Evolutionary conservation across 108 stramenopile species (phyloP).

Genomic region (Bacterosira constricta): DNA sequence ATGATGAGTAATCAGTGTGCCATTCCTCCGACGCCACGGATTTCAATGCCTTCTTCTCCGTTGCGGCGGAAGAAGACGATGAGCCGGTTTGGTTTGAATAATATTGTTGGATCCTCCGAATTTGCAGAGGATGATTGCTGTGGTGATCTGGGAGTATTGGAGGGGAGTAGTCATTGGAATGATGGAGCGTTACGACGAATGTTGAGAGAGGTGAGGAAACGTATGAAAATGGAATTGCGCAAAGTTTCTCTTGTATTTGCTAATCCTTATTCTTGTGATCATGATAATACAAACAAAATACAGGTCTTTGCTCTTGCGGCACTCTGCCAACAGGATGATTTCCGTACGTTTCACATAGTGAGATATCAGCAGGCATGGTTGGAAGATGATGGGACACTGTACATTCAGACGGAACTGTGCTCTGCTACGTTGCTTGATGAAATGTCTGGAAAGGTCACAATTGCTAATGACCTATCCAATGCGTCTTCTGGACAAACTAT

Average conservation of each 20-base stretch:
- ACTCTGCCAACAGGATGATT: slow-evolving; percentile 44
- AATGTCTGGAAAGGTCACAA: slow-evolving; percentile 15
- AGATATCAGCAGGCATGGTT: slow-evolving; percentile 56
- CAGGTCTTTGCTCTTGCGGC: slow-evolving; percentile 58
- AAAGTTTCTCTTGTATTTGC: not conserved
- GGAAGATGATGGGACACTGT: slow-evolving; percentile 52
- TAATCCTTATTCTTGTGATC: not conserved
- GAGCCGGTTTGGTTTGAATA: slow-evolving; percentile 54
- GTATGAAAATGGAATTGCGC: not conserved
- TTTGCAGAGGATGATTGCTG: slow-evolving; percentile 13
- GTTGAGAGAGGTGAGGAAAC: slow-evolving; percentile 72
- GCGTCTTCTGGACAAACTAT: not conserved
- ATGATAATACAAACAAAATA: slow-evolving; percentile 59
- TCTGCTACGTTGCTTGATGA: slow-evolving; percentile 43
- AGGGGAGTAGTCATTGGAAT: slow-evolving; percentile 42
- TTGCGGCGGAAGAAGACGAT: slow-evolving; percentile 26
- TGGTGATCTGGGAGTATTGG: not conserved
- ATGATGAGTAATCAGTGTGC: not conserved
- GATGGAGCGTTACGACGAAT: slow-evolving; percentile 53
- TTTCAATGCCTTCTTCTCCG: too few species aligned
- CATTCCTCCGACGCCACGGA: not conserved
- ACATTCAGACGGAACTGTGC: slow-evolving; percentile 57
- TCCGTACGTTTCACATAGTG: slow-evolving; percentile 53
- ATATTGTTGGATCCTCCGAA: slow-evolving; percentile 43
- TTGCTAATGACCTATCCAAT: not conserved